Conservation (phyloP, 192 early-diverging fungal genomes). For the Coemansia sp. region DNA sequence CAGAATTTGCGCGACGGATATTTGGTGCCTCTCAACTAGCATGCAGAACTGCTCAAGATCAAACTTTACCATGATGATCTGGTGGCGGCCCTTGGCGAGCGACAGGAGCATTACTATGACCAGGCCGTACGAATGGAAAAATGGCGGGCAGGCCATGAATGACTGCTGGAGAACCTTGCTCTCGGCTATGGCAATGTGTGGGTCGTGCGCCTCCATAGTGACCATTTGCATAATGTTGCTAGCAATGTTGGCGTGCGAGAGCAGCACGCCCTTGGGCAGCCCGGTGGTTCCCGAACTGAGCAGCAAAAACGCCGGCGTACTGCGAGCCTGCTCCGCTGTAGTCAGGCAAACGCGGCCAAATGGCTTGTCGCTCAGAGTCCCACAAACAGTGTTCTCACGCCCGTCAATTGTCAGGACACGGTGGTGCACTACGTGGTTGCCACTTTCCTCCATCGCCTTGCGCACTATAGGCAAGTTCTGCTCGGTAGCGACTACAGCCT, state of each 20-base stretch:
- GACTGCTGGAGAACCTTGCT: slow-evolving; percentile 10
- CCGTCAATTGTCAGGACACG: slow-evolving; percentile 33
- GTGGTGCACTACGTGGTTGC: slow-evolving; percentile 19
- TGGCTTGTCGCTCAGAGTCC: slow-evolving; percentile 3
- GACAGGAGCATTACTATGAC: slow-evolving; percentile 44
- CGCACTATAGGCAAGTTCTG: slow-evolving; percentile 15
- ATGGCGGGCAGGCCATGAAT: slow-evolving; percentile 53
- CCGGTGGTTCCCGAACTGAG: slow-evolving; percentile 50
- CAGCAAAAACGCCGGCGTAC: slow-evolving; percentile 40
- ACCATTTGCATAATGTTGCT: slow-evolving; percentile 57
- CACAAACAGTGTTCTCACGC: slow-evolving; percentile 3
- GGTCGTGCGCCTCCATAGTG: background rate
- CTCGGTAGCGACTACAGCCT: slow-evolving; percentile 59
- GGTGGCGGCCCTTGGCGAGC: slow-evolving; percentile 46
- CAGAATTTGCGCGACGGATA: slow-evolving; percentile 60
- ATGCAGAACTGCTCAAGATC: slow-evolving; percentile 61
- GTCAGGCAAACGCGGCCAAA: slow-evolving; percentile 33
- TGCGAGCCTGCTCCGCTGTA: slow-evolving; percentile 6
- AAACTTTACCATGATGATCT: slow-evolving; percentile 77
- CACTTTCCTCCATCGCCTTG: slow-evolving; percentile 10
- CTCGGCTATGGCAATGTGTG: background rate
- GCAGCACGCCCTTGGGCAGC: slow-evolving; percentile 79
- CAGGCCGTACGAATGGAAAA: slow-evolving; percentile 71
- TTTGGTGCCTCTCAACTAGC: slow-evolving; percentile 64
- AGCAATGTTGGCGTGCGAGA: slow-evolving; percentile 73